phyloP scores from a whole-genome alignment of 75 land plant genomes.

The Cryptomeria japonica region DNA sequence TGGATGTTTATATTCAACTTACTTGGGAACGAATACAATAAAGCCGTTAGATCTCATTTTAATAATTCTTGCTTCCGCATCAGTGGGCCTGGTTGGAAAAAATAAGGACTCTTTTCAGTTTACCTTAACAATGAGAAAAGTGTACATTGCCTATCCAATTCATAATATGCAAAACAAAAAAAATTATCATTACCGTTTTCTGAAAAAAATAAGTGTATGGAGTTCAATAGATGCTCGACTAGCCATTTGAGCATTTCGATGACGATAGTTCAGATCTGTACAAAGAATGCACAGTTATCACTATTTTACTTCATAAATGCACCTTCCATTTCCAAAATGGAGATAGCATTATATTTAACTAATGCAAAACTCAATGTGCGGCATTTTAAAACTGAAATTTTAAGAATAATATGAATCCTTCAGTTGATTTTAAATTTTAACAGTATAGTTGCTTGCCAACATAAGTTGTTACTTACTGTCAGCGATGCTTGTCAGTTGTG shows the following conservation, averaged over 20 bases:
- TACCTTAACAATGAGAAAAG: not conserved
- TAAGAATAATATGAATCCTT: not conserved
- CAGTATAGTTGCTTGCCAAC: not conserved
- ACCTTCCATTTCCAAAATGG: not conserved
- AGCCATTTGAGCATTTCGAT: slow-evolving; percentile 99
- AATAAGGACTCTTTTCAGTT: not conserved
- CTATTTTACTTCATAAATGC: not conserved
- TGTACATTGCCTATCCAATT: not conserved
- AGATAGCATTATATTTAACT: not conserved
- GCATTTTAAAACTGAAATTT: not conserved
- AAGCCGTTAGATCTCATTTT: slow-evolving; percentile 92
- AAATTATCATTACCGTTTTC: slow-evolving; percentile 55
- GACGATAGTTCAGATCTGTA: slow-evolving; percentile 94
- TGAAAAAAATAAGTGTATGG: slow-evolving; percentile 94
- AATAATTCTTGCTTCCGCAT: slow-evolving; percentile 88
- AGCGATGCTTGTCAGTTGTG: slow-evolving; percentile 73
- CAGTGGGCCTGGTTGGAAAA: slow-evolving; percentile 68
- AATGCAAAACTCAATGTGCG: not conserved
- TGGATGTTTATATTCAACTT: slow-evolving; percentile 17
- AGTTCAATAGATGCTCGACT: slow-evolving; percentile 98
- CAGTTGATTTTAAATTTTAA: not conserved
- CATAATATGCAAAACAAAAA: not conserved
- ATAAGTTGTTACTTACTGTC: slow-evolving; percentile 67
- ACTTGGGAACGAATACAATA: slow-evolving; percentile 99
- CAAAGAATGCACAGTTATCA: not conserved